Evolutionary conservation across 2,329 filamentous ascomycete genomes (phyloP).

Genomic region (Byssochlamys sp.): DNA sequence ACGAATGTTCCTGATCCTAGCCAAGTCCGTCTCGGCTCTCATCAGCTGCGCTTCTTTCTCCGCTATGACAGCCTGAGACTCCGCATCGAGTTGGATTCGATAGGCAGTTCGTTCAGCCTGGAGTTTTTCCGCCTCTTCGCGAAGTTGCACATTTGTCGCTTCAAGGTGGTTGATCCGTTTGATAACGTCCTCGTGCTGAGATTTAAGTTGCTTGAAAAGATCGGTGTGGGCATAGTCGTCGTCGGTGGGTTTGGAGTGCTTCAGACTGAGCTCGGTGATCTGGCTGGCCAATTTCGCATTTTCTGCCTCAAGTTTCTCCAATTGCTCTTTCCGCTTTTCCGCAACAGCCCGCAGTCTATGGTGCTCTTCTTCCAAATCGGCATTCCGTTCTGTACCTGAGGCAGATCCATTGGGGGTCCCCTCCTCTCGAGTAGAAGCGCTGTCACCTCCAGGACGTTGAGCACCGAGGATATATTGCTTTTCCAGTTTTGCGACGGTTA

Average conservation of each 20-base stretch:
- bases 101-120: constrained; percentile 77
- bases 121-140: constrained; percentile 74
- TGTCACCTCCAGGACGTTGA: constrained; percentile 38
- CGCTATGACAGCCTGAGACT: constrained; percentile 60
- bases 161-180: constrained; percentile 86
- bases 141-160: constrained; percentile 72
- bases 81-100: constrained; percentile 69
- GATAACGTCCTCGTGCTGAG: constrained; percentile 83
- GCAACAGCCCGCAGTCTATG: constrained; percentile 68
- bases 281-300: constrained; percentile 67
- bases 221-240: constrained; percentile 91
- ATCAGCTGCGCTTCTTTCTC: constrained; percentile 77
- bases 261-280: constrained; percentile 61
- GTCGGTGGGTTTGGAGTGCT: constrained; percentile 65
- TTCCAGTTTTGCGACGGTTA: constrained; percentile 83
- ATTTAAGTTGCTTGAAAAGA: constrained; percentile 82
- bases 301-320: constrained; percentile 68
- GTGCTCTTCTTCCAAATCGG: constrained; percentile 64
- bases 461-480: constrained; percentile 71
- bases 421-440: constrained; percentile 41
- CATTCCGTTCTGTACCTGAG: constrained; percentile 46
- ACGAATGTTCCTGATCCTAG: constrained; percentile 69
- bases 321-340: constrained; percentile 77
- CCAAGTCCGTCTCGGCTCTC: constrained; percentile 71
- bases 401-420: constrained; percentile 46